These are phyloP conservation scores for Kazachstania bromeliacearum DNA, from an alignment of 805 yeast species.

Conservation along the genomic window DNA sequence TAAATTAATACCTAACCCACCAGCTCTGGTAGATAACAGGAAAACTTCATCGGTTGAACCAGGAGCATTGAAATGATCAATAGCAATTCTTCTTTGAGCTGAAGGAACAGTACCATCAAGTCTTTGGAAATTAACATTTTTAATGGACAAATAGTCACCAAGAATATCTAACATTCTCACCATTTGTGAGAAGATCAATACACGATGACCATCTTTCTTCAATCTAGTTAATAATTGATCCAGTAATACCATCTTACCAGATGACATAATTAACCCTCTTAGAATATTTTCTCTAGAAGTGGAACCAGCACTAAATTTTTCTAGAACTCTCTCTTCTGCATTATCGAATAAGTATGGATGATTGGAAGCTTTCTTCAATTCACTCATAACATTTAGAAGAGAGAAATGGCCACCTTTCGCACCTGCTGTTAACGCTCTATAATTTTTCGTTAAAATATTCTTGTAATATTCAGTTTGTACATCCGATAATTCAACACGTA, in stretches of 20 bases:
- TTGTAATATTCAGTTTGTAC: conserved; percentile 91
- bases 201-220: conserved; percentile 91
- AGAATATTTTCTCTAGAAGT: conserved; percentile 68
- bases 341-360: conserved; percentile 93
- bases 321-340: conserved; percentile 75
- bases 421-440: conserved; percentile 84
- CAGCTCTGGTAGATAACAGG: conserved; percentile 89
- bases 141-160: conserved; percentile 83
- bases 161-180: conserved; percentile 90
- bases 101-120: conserved; percentile 96
- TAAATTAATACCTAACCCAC: conserved; percentile 95
- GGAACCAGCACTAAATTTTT: conserved; percentile 49
- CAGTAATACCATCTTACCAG: conserved; percentile 94
- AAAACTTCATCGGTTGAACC: conserved; percentile 89
- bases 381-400: conserved; percentile 85
- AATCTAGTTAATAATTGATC: conserved; percentile 81
- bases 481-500: conserved; percentile 91
- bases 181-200: conserved; percentile 92
- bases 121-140: conserved; percentile 83
- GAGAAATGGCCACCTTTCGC: conserved; percentile 70
- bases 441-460: conserved; percentile 86
- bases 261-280: conserved; percentile 91
- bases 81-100: conserved; percentile 83
- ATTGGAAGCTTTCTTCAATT: conserved; percentile 90
- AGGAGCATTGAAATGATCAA: conserved; percentile 93